These are phyloP conservation scores for Bipolaris oryzae DNA, from an alignment of 2,329 filamentous ascomycete genomes.

Conservation along the genomic window DNA sequence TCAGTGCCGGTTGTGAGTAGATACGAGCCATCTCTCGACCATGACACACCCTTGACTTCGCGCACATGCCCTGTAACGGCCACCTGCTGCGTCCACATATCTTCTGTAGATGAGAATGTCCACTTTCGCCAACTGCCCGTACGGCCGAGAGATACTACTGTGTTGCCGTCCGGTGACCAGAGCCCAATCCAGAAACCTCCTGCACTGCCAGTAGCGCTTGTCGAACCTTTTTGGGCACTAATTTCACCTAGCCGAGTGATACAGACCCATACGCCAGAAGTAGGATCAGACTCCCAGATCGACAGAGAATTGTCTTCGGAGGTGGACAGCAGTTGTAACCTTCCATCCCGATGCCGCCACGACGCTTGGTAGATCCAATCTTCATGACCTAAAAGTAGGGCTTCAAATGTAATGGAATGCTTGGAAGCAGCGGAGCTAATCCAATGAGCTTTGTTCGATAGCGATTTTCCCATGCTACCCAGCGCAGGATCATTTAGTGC, in stretches of 20 bases:
- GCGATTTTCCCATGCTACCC: constrained; percentile 70
- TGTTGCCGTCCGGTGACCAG: constrained; percentile 79
- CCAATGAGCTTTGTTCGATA: constrained; percentile 88
- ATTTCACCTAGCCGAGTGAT: constrained; percentile 87
- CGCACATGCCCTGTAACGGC: constrained; percentile 84
- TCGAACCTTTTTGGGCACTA: constrained; percentile 91
- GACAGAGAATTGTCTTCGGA: constrained; percentile 95
- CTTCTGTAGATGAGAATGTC: constrained; percentile 65
- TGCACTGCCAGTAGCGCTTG: constrained; percentile 92
- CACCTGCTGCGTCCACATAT: constrained; percentile 76
- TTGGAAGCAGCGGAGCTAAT: constrained; percentile 66
- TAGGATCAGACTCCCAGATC: constrained; percentile 85
- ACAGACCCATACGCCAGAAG: constrained; percentile 90
- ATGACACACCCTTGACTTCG: constrained; percentile 80
- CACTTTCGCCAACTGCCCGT: constrained; percentile 94
- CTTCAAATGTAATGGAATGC: constrained; percentile 90
- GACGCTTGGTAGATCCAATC: constrained; percentile 95
- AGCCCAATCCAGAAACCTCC: constrained; percentile 96
- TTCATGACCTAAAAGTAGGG: constrained; percentile 90
- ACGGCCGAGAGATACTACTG: constrained; percentile 81
- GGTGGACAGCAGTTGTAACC: constrained; percentile 78
- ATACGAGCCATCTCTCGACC: constrained; percentile 82
- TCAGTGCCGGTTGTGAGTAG: constrained; percentile 88
- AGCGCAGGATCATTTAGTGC: constrained; percentile 62
- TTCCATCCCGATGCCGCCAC: constrained; percentile 67